These are phyloP conservation scores for Cryptococcus depauperatus DNA, from an alignment of 1,284 basidiomycete genomes.

Conservation along the genomic window DNA sequence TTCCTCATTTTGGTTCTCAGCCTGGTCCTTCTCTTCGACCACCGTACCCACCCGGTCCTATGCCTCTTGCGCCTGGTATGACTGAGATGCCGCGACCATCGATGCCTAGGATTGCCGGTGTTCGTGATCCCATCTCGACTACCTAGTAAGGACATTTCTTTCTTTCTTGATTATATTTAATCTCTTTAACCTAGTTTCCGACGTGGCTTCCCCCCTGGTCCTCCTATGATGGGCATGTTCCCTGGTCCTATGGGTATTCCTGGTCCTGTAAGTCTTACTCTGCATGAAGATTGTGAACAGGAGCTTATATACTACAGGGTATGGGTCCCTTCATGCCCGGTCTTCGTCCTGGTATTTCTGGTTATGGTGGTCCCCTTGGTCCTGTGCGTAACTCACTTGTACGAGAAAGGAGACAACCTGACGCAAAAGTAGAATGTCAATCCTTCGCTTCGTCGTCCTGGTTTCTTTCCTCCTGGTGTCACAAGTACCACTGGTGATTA, in stretches of 20 bases:
- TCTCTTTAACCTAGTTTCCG: conserved; percentile 30
- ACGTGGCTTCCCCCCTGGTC: conserved; percentile 37
- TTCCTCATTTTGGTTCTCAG: conserved; percentile 10
- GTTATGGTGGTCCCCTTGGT: conserved; percentile 40
- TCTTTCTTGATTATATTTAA: too few relatives aligned
- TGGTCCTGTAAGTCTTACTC: conserved; percentile 25
- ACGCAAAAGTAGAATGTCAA: conserved; percentile 26
- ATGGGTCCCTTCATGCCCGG: conserved; percentile 42
- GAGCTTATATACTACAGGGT: conserved; percentile 21
- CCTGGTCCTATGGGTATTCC: conserved; percentile 35
- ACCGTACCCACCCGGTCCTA: conserved; percentile 17
- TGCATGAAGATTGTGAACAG: background rate
- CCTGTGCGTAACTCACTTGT: conserved; percentile 20
- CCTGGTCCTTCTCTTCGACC: conserved; percentile 17
- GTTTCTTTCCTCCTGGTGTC: conserved; percentile 34
- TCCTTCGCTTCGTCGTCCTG: conserved; percentile 30
- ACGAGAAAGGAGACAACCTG: background rate
- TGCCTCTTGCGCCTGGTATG: conserved; percentile 16
- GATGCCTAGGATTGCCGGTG: conserved; percentile 34
- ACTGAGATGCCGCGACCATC: conserved; percentile 27
- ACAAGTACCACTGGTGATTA: conserved; percentile 28
- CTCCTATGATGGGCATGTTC: conserved; percentile 34
- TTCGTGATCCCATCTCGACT: conserved; percentile 41
- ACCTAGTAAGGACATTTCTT: conserved; percentile 39
- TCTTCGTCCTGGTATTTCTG: conserved; percentile 36